A percentile compares a stretch with the other conserved stretches of the same genome.
phyloP scores from a whole-genome alignment of 2,329 filamentous ascomycete genomes.

The Trichoderma gracile region DNA sequence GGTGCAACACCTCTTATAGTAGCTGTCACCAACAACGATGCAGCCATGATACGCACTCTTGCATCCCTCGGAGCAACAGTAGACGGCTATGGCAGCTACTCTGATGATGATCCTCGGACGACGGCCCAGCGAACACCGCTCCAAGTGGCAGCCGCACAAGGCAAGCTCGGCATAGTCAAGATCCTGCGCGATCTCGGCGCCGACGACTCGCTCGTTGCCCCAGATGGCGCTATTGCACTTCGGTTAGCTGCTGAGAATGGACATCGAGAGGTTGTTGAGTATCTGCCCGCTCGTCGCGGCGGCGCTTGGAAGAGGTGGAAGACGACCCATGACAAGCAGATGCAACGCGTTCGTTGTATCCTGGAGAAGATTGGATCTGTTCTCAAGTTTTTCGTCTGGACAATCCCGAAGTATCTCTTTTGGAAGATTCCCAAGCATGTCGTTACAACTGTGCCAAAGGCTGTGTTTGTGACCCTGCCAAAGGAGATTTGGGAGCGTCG shows the following conservation, averaged over 20 bases:
- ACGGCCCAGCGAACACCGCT: conserved; percentile 44
- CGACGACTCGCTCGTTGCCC: conserved; percentile 46
- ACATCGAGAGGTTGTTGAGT: conserved; percentile 47
- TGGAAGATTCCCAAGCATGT: conserved; percentile 38
- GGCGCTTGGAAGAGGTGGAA: conserved; percentile 44
- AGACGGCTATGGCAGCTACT: conserved; percentile 33
- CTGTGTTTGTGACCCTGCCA: conserved; percentile 35
- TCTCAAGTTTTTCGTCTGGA: conserved; percentile 34
- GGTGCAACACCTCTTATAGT: conserved; percentile 16
- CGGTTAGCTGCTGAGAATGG: conserved; percentile 45
- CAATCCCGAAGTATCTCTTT: conserved; percentile 36
- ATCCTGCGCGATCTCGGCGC: conserved; percentile 45
- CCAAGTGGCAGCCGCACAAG: conserved; percentile 45
- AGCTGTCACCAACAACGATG: conserved; percentile 6
- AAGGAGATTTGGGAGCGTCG: conserved; percentile 35
- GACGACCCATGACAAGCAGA: conserved; percentile 36
- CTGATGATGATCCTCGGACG: conserved; percentile 29
- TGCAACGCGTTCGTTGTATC: conserved; percentile 33
- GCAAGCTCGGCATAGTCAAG: conserved; percentile 44
- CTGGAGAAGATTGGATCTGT: conserved; percentile 32
- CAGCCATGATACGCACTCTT: conserved; percentile 12
- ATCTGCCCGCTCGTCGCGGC: conserved; percentile 43
- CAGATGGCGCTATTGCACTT: conserved; percentile 48
- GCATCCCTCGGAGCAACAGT: conserved; percentile 33
- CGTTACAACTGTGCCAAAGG: conserved; percentile 36